Base-by-base conservation (phyloP, 2,329 filamentous ascomycete genomes). In the Trichoderma breve region DNA sequence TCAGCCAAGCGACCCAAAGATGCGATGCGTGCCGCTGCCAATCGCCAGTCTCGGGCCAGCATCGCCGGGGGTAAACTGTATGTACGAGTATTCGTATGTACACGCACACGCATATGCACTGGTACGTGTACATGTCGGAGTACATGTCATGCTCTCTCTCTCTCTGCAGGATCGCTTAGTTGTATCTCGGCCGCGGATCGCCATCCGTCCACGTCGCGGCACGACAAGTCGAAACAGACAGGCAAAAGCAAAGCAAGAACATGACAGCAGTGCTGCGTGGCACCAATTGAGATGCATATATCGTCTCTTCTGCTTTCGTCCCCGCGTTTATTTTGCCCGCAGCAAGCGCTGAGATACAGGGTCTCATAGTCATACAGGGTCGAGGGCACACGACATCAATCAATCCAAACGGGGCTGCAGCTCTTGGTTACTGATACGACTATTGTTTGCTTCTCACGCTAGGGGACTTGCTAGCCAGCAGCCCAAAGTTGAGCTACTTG, bases 201-300 rank as follows among this genome's bases (percentile, higher is more conserved):
- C 65, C 65, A 72, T 62, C 70, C 65, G 65, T 39, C 64, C 55
- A 70, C 70, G 70, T 68, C 62, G 70, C 70, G 32, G 53, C 18
- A 26, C 18, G 39, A 12, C 43, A 34, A 65, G 28, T 18, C 28
- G n/a, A 32, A 32, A 11, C 26, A 24, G 15, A 26, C 14, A n/a
- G 30, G n/a, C 26, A 32, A 32, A 34, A 8, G 3, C n/a, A 7
- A 26, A 26, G 24, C 4, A 57, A 30, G 4, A 58, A 67, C 6
- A 15, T 58, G 58, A 68, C 68, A 47, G 67, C 58, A 47, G 67
- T 58, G 71, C 71, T 67, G 71, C 71, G 71, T 73, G 71, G 71
- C 71, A 73, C 71, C 71, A 73, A 60, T 73, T 71, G 71, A 34
- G 30, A 26, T 43, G 58, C n/a, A 8, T 5, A 8, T 11, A 24